phyloP scores from a whole-genome alignment of 495 filamentous ascomycete genomes.

The Poronia punctata region DNA sequence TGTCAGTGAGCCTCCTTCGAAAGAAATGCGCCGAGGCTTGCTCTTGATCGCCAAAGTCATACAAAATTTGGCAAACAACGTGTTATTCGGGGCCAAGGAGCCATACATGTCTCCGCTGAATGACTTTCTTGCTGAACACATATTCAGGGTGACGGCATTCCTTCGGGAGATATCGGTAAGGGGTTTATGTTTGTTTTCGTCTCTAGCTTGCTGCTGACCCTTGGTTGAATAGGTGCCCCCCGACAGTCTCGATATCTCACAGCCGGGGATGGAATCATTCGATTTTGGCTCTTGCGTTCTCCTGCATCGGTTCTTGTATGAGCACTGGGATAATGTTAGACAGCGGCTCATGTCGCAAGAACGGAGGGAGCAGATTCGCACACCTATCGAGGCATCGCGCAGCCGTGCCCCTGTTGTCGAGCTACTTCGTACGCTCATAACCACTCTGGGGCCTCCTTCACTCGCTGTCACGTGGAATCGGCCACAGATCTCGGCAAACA shows the following conservation, averaged over 20 bases:
- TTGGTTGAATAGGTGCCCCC: constrained; percentile 31
- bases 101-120: constrained; percentile 63
- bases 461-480: constrained; percentile 58
- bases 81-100: constrained; percentile 63
- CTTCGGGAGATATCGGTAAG: constrained; percentile 55
- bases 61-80: constrained; percentile 63
- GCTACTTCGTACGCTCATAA: constrained; percentile 49
- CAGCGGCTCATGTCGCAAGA: constrained; percentile 54
- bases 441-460: constrained; percentile 56
- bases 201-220: constrained; percentile 2
- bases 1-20: constrained; percentile 48
- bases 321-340: constrained; percentile 61
- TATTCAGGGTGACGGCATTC: constrained; percentile 56
- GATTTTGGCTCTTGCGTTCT: constrained; percentile 62
- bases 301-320: constrained; percentile 58
- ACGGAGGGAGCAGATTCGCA: constrained; percentile 43
- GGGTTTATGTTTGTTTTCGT: background rate
- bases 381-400: constrained; percentile 39
- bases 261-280: constrained; percentile 44
- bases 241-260: constrained; percentile 23
- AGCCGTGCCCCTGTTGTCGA: constrained; percentile 43
- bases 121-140: constrained; percentile 56
- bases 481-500: constrained; percentile 51
- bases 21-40: constrained; percentile 58
- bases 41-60: constrained; percentile 62